Conservation (phyloP, 768 basidiomycete species). For the Podaxis pistillaris region DNA sequence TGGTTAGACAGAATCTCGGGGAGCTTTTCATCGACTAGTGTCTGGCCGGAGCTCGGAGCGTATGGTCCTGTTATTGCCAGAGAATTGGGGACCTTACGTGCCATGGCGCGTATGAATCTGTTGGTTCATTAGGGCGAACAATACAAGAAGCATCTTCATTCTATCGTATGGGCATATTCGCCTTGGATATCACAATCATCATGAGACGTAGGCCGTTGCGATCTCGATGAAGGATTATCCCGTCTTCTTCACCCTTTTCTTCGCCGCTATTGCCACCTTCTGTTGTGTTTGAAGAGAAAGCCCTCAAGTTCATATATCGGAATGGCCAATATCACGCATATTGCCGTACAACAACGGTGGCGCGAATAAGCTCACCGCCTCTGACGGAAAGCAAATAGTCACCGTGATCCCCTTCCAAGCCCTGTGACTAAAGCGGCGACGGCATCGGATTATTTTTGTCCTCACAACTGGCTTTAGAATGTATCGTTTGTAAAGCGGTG, state of each 20-base stretch:
- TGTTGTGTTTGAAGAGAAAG: no score
- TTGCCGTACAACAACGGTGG: no score
- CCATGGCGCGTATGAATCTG: background rate
- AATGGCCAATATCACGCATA: no score
- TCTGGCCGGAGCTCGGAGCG: background rate
- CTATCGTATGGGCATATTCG: background rate
- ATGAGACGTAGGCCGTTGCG: background rate
- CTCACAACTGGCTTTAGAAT: no score
- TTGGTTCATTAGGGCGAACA: background rate
- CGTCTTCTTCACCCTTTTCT: background rate
- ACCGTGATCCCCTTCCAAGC: no score
- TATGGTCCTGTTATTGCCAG: background rate
- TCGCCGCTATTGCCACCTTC: no score
- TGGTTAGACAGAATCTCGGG: background rate
- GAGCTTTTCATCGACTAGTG: background rate
- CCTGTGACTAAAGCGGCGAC: no score
- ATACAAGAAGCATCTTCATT: background rate
- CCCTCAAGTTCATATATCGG: no score
- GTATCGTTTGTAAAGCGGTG: no score
- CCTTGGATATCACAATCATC: background rate
- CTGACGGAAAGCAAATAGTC: no score
- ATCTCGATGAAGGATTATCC: background rate
- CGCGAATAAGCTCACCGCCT: no score
- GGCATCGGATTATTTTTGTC: no score
- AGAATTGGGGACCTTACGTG: background rate